Evolutionary conservation across 1,139 yeast genomes (phyloP).

Genomic region (Kurtzmaniella quercitrusa): DNA sequence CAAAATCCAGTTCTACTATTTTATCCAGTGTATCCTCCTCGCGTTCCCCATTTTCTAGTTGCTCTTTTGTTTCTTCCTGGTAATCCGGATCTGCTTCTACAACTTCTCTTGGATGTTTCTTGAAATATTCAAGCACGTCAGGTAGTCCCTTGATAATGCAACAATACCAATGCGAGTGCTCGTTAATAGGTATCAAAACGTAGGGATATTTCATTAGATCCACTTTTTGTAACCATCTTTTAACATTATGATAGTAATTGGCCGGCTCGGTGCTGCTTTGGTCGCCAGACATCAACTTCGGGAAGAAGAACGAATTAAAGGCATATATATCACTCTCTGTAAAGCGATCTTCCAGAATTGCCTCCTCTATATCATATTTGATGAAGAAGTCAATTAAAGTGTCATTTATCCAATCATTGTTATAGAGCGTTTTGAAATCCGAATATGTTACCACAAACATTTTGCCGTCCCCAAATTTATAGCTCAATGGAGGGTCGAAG

Average conservation of each 20-base stretch:
- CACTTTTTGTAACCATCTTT: constrained; percentile 74
- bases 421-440: constrained; percentile 66
- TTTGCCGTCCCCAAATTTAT: constrained; percentile 45
- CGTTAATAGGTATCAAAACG: constrained; percentile 79
- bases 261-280: constrained; percentile 10
- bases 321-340: constrained; percentile 43
- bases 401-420: constrained; percentile 75
- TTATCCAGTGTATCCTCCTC: not conserved
- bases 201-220: constrained; percentile 59
- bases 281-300: constrained; percentile 46
- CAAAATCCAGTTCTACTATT: too few species aligned
- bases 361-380: constrained; percentile 49
- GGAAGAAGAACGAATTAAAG: constrained; percentile 82
- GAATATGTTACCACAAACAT: constrained; percentile 48
- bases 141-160: constrained; percentile 57
- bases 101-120: constrained; percentile 7
- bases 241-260: constrained; percentile 58
- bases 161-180: constrained; percentile 83
- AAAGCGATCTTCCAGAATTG: constrained; percentile 18
- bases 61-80: not conserved
- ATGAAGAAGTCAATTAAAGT: constrained; percentile 68
- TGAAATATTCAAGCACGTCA: constrained; percentile 16
- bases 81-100: not conserved
- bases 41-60: not conserved
- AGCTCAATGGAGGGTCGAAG: constrained; percentile 51